Percentiles rank a stretch among this genome's conserved stretches.
Evolutionary conservation across 2,329 filamentous ascomycete species (phyloP).

Genomic region (Colletotrichum tabaci): DNA sequence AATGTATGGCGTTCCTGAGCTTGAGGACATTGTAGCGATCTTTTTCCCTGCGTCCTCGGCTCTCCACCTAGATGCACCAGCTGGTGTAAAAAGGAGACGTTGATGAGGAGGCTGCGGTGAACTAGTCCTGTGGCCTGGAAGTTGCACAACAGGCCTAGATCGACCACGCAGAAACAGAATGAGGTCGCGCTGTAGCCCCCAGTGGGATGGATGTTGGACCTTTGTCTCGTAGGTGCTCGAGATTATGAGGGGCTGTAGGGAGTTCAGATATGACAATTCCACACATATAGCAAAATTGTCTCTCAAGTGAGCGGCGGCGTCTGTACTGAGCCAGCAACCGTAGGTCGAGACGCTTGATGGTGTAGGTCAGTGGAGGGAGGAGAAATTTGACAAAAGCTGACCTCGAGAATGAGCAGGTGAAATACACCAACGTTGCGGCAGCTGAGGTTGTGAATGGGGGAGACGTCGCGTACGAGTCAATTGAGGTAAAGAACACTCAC

Average conservation of each 20-base stretch:
- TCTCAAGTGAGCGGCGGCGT: not conserved
- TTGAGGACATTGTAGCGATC: conserved; percentile 30
- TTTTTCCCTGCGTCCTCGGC: not conserved
- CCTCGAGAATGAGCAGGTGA: conserved; percentile 4
- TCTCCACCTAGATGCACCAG: too few relatives aligned
- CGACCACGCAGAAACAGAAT: conserved; percentile 19
- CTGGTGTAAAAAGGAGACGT: not conserved
- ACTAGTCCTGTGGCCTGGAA: not conserved
- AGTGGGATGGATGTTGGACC: not conserved
- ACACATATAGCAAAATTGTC: not conserved
- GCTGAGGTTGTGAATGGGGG: not conserved
- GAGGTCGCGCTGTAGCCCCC: conserved; percentile 9
- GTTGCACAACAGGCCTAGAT: conserved; percentile 19
- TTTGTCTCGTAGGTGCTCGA: not conserved
- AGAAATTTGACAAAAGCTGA: conserved; percentile 30
- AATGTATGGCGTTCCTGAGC: conserved; percentile 47
- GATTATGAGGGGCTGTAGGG: not conserved
- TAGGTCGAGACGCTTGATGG: not conserved
- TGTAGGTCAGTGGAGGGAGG: conserved; percentile 8
- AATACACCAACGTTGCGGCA: not conserved
- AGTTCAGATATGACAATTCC: not conserved
- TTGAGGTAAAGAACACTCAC: conserved; percentile 17
- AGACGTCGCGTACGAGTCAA: conserved; percentile 11
- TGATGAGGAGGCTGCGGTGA: not conserved
- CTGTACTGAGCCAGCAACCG: not conserved